Evolutionary conservation across 1,139 yeast genomes (phyloP).

Genomic region (Arxiozyma telluris): DNA sequence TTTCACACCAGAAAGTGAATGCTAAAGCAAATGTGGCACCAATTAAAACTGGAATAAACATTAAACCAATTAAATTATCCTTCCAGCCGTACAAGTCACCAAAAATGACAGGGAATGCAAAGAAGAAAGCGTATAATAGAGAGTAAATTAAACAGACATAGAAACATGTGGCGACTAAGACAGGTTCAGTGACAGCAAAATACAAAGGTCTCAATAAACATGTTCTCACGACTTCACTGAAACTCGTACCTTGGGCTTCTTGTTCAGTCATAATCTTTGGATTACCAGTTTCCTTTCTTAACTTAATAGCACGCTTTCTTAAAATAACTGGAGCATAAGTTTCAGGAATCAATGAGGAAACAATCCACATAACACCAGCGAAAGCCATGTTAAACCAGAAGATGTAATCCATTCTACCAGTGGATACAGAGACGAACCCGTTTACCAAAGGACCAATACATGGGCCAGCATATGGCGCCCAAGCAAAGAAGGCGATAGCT

Average conservation of each 20-base stretch:
- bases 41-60: conserved; percentile 79
- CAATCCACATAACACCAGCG: conserved; percentile 74
- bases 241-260: conserved; percentile 65
- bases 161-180: conserved; percentile 68
- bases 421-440: conserved; percentile 70
- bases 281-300: conserved; percentile 77
- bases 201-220: conserved; percentile 68
- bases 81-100: conserved; percentile 54
- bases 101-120: conserved; percentile 76
- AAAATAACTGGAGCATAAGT: conserved; percentile 85
- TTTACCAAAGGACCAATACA: conserved; percentile 84
- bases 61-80: conserved; percentile 67
- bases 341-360: conserved; percentile 61
- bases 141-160: conserved; percentile 86
- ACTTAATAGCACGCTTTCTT: conserved; percentile 56
- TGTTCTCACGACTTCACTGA: conserved; percentile 55
- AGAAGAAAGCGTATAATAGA: conserved; percentile 81
- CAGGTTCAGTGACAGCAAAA: conserved; percentile 73
- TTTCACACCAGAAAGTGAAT: conserved; percentile 67
- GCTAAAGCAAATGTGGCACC: conserved; percentile 69
- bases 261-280: conserved; percentile 83
- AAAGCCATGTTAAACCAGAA: conserved; percentile 91
- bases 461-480: conserved; percentile 91
- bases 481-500: conserved; percentile 84
- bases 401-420: conserved; percentile 59